These are phyloP conservation scores for Ophiostoma pallidulum DNA, from an alignment of 2,329 filamentous ascomycete genomes.

Conservation along the genomic window DNA sequence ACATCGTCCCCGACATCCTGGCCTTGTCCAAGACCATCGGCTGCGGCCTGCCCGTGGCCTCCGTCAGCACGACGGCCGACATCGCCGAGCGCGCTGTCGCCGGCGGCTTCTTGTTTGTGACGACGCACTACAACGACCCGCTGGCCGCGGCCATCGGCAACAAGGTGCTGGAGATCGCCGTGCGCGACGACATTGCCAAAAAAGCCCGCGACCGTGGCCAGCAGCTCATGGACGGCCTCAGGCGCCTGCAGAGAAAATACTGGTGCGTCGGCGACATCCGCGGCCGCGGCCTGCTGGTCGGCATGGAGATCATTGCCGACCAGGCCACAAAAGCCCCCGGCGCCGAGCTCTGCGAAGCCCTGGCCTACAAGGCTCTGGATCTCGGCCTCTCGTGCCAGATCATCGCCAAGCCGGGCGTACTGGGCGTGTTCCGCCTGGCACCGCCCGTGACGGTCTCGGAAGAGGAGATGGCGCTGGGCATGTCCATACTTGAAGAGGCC, in stretches of 20 bases:
- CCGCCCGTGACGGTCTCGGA: constrained; percentile 18
- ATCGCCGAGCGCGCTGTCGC: constrained; percentile 41
- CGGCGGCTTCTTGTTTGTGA: constrained; percentile 46
- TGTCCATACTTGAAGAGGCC: too few species aligned
- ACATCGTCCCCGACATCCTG: constrained; percentile 39
- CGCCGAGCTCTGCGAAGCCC: constrained; percentile 34
- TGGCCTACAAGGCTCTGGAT: constrained; percentile 25
- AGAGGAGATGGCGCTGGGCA: too few species aligned
- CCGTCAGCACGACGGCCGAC: constrained; percentile 44
- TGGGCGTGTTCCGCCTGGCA: constrained; percentile 49
- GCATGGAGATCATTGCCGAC: constrained; percentile 48
- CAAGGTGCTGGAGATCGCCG: constrained; percentile 53
- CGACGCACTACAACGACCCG: constrained; percentile 55
- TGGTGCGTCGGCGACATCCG: constrained; percentile 54
- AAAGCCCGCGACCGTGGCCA: constrained; percentile 35
- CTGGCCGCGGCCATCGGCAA: constrained; percentile 49
- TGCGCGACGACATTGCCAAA: constrained; percentile 42
- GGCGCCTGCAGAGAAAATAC: constrained; percentile 38
- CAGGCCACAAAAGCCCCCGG: constrained; percentile 36
- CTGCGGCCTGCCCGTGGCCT: constrained; percentile 44
- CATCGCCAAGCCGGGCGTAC: constrained; percentile 43
- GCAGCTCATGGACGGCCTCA: constrained; percentile 38
- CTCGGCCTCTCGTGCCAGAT: constrained; percentile 49
- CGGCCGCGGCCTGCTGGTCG: constrained; percentile 48
- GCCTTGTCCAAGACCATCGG: constrained; percentile 42